A percentile compares a stretch with the other conserved stretches of the same genome.
Evolutionary conservation across 164 flowering plant genomes (phyloP).

Genomic region (Dillenia turbinata): DNA sequence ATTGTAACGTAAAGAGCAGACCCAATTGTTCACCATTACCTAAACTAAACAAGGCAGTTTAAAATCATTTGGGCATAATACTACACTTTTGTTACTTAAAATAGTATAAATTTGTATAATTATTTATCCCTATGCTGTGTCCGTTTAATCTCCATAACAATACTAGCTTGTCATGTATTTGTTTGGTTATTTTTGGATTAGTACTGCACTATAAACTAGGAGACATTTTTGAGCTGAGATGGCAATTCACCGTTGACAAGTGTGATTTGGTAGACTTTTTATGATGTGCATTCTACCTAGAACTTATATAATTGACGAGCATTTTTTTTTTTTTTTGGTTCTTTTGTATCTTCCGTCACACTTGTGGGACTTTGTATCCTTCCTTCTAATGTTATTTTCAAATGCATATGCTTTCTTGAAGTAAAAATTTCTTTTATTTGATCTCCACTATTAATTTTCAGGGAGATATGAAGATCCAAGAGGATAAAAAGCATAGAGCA

Average conservation of each 20-base stretch:
- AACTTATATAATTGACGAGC: background rate
- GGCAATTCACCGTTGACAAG: background rate
- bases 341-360: background rate
- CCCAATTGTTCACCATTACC: no score
- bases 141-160: no score
- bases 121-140: no score
- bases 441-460: slow-evolving; percentile 17
- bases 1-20: no score
- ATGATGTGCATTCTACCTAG: background rate
- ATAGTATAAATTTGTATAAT: no score
- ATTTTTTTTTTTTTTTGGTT: background rate
- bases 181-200: no score
- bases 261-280: background rate
- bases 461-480: slow-evolving; percentile 72
- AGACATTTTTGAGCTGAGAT: no score
- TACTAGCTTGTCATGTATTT: no score
- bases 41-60: no score
- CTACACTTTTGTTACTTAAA: no score
- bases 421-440: background rate
- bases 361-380: background rate
- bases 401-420: background rate
- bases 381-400: background rate
- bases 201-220: no score
- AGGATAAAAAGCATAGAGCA: slow-evolving; percentile 89
- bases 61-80: no score